Evolutionary conservation across 495 filamentous ascomycete genomes (phyloP).

Genomic region (Massariosphaeria phaeospora): DNA sequence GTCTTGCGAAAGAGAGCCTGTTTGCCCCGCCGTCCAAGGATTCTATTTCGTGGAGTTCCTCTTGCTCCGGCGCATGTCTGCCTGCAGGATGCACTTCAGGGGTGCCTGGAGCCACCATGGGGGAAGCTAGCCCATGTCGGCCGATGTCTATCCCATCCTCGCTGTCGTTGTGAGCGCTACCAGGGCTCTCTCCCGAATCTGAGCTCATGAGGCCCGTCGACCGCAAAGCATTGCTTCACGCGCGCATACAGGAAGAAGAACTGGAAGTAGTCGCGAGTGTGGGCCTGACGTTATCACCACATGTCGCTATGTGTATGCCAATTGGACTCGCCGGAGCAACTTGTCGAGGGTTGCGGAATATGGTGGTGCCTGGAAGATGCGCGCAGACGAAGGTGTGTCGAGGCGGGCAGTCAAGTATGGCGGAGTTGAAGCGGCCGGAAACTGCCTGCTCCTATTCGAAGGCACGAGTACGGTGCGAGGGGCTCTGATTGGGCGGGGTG

Average conservation of each 20-base stretch:
- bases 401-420: not conserved
- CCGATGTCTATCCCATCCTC: slow-evolving; percentile 22
- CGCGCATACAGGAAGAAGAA: slow-evolving; percentile 8
- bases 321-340: slow-evolving; percentile 8
- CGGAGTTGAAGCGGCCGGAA: not conserved
- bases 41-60: slow-evolving; percentile 10
- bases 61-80: slow-evolving; percentile 14
- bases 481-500: not conserved
- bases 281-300: slow-evolving; percentile 7
- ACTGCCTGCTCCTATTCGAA: not conserved
- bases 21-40: slow-evolving; percentile 12
- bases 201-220: slow-evolving; percentile 41
- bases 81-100: not conserved
- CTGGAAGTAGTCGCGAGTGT: too few species aligned
- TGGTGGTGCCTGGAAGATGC: slow-evolving; percentile 9
- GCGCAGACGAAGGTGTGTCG: slow-evolving; percentile 7
- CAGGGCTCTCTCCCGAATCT: slow-evolving; percentile 36
- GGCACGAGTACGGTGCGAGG: not conserved
- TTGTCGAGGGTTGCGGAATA: slow-evolving; percentile 1
- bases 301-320: slow-evolving; percentile 3
- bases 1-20: slow-evolving; percentile 24
- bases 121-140: too few species aligned
- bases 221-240: slow-evolving; percentile 33
- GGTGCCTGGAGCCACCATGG: slow-evolving; percentile 9
- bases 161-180: slow-evolving; percentile 30